Conservation (phyloP, 2,329 filamentous ascomycete genomes). For the Tympanopsis confertula region DNA sequence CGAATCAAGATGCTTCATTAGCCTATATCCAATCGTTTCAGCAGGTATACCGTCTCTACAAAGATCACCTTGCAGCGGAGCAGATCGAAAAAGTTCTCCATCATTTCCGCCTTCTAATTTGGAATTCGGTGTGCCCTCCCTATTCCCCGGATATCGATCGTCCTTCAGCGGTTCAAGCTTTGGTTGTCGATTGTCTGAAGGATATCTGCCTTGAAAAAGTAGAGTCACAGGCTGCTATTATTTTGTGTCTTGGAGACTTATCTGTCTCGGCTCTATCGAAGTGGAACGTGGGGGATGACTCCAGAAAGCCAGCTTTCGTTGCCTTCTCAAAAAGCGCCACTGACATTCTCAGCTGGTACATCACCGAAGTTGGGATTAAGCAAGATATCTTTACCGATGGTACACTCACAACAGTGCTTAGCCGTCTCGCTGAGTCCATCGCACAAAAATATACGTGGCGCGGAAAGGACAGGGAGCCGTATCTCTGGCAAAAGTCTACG, state of each 20-base stretch:
- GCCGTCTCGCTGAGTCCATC: constrained; percentile 59
- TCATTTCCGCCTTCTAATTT: constrained; percentile 60
- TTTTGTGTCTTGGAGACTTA: constrained; percentile 60
- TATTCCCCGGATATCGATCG: constrained; percentile 66
- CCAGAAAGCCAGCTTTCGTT: constrained; percentile 63
- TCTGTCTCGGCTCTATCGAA: constrained; percentile 55
- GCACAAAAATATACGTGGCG: constrained; percentile 70
- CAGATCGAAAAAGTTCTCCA: constrained; percentile 57
- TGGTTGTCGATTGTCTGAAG: constrained; percentile 56
- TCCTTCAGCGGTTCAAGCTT: constrained; percentile 60
- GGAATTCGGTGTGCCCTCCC: constrained; percentile 53
- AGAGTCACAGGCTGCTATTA: constrained; percentile 56
- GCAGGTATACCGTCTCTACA: constrained; percentile 68
- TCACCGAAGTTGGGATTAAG: constrained; percentile 46
- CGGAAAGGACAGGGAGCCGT: neutral
- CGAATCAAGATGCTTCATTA: constrained; percentile 70
- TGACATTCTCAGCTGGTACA: constrained; percentile 50
- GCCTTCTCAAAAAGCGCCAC: constrained; percentile 80
- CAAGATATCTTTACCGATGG: constrained; percentile 59
- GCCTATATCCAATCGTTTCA: constrained; percentile 71
- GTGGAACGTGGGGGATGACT: neutral
- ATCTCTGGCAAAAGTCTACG: constrained; percentile 41
- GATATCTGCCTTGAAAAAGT: constrained; percentile 55
- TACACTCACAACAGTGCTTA: constrained; percentile 52
- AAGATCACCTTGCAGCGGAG: constrained; percentile 47